These are phyloP conservation scores for Tolypocladium amazonense DNA, from an alignment of 2,329 filamentous ascomycete genomes.

Conservation along the genomic window DNA sequence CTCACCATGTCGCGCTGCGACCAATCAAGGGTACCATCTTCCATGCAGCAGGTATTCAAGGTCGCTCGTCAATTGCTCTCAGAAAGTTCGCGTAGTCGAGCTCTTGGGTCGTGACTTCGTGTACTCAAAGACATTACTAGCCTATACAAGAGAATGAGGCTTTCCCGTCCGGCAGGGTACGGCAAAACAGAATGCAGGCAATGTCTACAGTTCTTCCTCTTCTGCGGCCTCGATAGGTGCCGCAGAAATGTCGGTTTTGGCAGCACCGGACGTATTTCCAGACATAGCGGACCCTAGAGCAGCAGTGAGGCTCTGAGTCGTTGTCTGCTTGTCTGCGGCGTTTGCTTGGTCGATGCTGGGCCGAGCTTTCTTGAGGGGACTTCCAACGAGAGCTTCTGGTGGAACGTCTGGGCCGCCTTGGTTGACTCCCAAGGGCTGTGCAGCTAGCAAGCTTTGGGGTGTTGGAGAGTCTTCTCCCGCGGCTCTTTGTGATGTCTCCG, in stretches of 20 bases:
- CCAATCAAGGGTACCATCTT: neutral
- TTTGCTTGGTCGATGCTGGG: slow-evolving; percentile 36
- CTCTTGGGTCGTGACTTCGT: neutral
- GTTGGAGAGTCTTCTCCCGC: slow-evolving; percentile 34
- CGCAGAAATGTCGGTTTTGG: neutral
- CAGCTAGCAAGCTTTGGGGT: slow-evolving; percentile 3
- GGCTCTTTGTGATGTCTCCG: slow-evolving; percentile 23
- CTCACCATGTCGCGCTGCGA: neutral
- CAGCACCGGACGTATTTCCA: slow-evolving; percentile 5
- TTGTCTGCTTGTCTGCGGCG: slow-evolving; percentile 12
- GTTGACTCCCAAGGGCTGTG: slow-evolving; percentile 12
- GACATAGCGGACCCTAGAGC: slow-evolving; percentile 21
- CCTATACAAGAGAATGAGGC: neutral
- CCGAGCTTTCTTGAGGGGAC: slow-evolving; percentile 66
- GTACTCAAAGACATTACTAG: neutral
- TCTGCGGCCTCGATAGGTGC: neutral
- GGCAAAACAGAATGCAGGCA: neutral
- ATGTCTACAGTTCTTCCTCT: neutral
- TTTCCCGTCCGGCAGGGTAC: neutral
- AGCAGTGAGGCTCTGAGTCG: slow-evolving; percentile 23
- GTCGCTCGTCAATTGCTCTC: neutral
- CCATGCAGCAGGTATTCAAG: neutral
- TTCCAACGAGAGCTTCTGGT: slow-evolving; percentile 42
- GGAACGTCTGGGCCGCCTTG: slow-evolving; percentile 20
- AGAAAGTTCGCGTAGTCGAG: neutral